Evolutionary conservation across 169 alveolate species (phyloP).

Genomic region (Cryptosporidium baileyi): DNA sequence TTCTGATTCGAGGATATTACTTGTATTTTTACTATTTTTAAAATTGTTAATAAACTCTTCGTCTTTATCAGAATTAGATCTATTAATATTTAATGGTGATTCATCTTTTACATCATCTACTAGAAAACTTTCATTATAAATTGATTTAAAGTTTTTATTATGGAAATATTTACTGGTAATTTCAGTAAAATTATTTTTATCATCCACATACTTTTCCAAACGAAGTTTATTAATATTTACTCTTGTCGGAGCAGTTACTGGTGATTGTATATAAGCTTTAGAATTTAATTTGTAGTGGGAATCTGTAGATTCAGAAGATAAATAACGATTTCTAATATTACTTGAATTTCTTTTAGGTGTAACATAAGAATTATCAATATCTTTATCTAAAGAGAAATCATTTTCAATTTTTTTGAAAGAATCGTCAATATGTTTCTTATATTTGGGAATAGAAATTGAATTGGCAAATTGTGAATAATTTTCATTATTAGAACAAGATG

Average conservation of each 20-base stretch:
- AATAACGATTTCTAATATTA: background rate
- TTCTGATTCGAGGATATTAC: conserved; percentile 20
- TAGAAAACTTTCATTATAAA: background rate
- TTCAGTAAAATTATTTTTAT: background rate
- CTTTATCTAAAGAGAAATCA: background rate
- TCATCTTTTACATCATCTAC: background rate
- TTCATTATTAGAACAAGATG: conserved; percentile 5
- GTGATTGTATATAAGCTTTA: background rate
- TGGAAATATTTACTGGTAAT: too few relatives aligned
- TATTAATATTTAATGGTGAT: background rate
- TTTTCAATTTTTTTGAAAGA: background rate
- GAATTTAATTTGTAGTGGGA: background rate
- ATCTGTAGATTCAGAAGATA: conserved; percentile 22
- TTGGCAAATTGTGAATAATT: background rate
- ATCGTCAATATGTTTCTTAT: background rate
- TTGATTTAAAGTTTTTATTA: too few relatives aligned
- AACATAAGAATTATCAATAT: conserved; percentile 11
- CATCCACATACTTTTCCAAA: background rate
- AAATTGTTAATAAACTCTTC: background rate
- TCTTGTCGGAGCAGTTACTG: conserved; percentile 52
- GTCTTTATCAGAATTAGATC: background rate
- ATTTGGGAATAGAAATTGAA: background rate
- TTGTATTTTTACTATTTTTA: background rate
- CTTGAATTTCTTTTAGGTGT: conserved; percentile 36
- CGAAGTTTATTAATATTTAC: background rate